phyloP scores from a whole-genome alignment of 2,329 filamentous ascomycete species.

The Paecilomyces fulvus region DNA sequence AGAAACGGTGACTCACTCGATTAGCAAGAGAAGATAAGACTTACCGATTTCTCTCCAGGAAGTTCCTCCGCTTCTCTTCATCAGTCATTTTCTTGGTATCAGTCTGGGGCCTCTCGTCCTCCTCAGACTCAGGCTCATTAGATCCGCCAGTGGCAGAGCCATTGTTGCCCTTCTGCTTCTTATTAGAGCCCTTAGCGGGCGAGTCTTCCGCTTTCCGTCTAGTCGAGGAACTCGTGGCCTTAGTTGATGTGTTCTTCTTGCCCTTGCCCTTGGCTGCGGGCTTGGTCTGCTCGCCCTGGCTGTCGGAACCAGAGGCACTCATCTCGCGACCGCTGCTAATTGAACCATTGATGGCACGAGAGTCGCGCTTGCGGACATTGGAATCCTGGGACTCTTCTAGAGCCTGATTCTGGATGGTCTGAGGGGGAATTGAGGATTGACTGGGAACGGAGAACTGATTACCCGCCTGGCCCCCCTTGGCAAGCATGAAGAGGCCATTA shows the following conservation, averaged over 20 bases:
- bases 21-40: constrained; percentile 19
- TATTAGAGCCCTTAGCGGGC: constrained; percentile 57
- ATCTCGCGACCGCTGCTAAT: constrained; percentile 57
- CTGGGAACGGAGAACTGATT: constrained; percentile 46
- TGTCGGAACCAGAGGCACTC: constrained; percentile 64
- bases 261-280: constrained; percentile 58
- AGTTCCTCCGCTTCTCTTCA: constrained; percentile 97
- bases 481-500: constrained; percentile 86
- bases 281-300: constrained; percentile 59
- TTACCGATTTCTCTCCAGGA: constrained; percentile 90
- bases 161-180: constrained; percentile 61
- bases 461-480: constrained; percentile 53
- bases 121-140: constrained; percentile 43
- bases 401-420: constrained; percentile 45
- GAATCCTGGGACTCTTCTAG: constrained; percentile 42
- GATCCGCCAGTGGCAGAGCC: constrained; percentile 32
- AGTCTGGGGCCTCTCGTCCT: constrained; percentile 47
- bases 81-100: constrained; percentile 84
- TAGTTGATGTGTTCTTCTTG: constrained; percentile 54
- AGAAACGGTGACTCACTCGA: constrained; percentile 11
- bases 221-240: constrained; percentile 43
- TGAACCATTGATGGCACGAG: constrained; percentile 38
- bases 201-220: constrained; percentile 73
- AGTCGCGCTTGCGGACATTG: constrained; percentile 31
- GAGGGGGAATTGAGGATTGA: constrained; percentile 43